These are phyloP conservation scores for Ophiostoma australiae DNA, from an alignment of 2,329 filamentous ascomycete genomes.

Conservation along the genomic window DNA sequence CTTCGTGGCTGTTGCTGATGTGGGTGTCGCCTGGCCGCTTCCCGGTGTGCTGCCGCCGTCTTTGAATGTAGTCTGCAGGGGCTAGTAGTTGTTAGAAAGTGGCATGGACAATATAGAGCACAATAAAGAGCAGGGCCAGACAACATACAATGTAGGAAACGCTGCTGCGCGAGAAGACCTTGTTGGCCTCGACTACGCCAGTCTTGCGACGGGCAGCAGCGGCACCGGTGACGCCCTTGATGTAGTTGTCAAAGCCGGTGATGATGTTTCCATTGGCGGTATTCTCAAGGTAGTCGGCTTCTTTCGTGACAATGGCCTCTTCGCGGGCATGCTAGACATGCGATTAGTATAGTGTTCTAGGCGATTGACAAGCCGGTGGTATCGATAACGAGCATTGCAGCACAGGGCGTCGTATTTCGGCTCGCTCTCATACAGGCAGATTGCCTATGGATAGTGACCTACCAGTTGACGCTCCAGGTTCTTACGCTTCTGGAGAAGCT, in stretches of 20 bases:
- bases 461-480: constrained; percentile 42
- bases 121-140: neutral
- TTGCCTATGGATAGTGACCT: constrained; percentile 16
- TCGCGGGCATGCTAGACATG: constrained; percentile 43
- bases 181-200: constrained; percentile 62
- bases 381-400: neutral
- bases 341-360: neutral
- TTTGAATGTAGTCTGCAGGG: constrained; percentile 51
- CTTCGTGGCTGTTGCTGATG: constrained; percentile 25
- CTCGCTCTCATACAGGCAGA: neutral
- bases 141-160: constrained; percentile 50
- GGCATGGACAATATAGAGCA: neutral
- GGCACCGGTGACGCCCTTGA: constrained; percentile 72
- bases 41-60: constrained; percentile 31
- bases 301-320: constrained; percentile 76
- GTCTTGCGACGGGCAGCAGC: constrained; percentile 60
- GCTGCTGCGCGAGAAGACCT: constrained; percentile 67
- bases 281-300: constrained; percentile 84
- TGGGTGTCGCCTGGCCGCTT: constrained; percentile 50
- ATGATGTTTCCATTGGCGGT: constrained; percentile 91
- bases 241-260: constrained; percentile 95
- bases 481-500: constrained; percentile 62
- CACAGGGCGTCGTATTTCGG: no score
- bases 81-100: constrained; percentile 19
- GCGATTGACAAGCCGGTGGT: neutral